phyloP scores from a whole-genome alignment of 2,329 filamentous ascomycete species.

The Volutella citrinella region DNA sequence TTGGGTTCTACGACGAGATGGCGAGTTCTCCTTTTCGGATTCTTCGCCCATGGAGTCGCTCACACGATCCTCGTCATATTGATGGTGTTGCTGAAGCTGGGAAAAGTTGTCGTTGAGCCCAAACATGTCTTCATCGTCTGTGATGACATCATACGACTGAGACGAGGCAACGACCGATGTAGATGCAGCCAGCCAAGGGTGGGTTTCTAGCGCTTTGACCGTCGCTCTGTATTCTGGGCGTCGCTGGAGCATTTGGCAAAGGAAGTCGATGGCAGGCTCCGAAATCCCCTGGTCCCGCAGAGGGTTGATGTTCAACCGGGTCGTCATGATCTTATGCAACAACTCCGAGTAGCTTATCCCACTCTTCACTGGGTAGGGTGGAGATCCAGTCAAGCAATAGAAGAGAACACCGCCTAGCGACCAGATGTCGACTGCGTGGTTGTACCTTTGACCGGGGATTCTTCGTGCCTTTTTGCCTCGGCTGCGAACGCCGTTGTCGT shows the following conservation, averaged over 20 bases:
- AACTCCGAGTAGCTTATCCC: conserved; percentile 77
- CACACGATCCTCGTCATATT: conserved; percentile 37
- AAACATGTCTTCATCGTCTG: conserved; percentile 58
- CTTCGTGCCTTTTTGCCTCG: conserved; percentile 63
- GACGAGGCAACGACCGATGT: conserved; percentile 30
- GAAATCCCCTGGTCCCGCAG: conserved; percentile 61
- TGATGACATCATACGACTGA: conserved; percentile 59
- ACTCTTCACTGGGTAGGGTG: conserved; percentile 77
- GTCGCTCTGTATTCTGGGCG: conserved; percentile 75
- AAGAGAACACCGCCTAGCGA: conserved; percentile 91
- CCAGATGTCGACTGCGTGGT: conserved; percentile 93
- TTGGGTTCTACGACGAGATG: conserved; percentile 53
- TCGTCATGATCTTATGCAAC: conserved; percentile 83
- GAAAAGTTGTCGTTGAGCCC: conserved; percentile 59
- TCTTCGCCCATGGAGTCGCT: conserved; percentile 56
- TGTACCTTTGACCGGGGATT: conserved; percentile 65
- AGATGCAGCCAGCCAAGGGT: conserved; percentile 65
- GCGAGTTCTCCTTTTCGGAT: conserved; percentile 76
- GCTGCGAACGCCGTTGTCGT: conserved; percentile 65
- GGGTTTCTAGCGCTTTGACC: conserved; percentile 64
- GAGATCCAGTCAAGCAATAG: conserved; percentile 73
- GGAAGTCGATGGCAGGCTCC: conserved; percentile 66
- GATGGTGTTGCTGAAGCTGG: conserved; percentile 44
- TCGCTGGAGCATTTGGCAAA: conserved; percentile 76
- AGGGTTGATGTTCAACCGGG: conserved; percentile 62